phyloP scores from a whole-genome alignment of 257 asterid genomes.

The Misopates orontium region DNA sequence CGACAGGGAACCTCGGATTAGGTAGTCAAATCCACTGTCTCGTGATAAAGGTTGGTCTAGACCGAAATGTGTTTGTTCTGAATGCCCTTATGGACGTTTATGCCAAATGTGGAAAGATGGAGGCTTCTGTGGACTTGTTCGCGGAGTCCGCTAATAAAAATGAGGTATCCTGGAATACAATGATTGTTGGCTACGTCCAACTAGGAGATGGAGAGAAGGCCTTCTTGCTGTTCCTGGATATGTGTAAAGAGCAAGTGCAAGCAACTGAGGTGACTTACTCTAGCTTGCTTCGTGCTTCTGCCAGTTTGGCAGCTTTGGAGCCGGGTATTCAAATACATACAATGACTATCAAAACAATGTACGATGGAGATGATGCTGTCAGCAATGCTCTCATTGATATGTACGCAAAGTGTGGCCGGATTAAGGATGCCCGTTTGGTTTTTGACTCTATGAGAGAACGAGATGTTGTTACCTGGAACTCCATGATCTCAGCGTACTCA shows the following conservation, averaged over 20 bases:
- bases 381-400: conserved; percentile 86
- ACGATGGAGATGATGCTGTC: conserved; percentile 62
- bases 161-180: conserved; percentile 91
- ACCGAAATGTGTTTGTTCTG: conserved; percentile 58
- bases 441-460: conserved; percentile 52
- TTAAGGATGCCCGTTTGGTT: conserved; percentile 65
- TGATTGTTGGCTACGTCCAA: conserved; percentile 80
- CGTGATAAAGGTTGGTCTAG: conserved; percentile 60
- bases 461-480: conserved; percentile 83
- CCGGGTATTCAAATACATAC: conserved; percentile 80
- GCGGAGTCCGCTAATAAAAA: conserved; percentile 48
- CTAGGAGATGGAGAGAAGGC: conserved; percentile 75
- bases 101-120: conserved; percentile 79
- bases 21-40: conserved; percentile 79
- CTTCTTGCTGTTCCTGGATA: conserved; percentile 49
- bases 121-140: conserved; percentile 57
- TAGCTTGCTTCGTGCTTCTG: conserved; percentile 80
- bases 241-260: conserved; percentile 54
- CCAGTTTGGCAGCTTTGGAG: conserved; percentile 76
- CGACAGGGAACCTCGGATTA: conserved; percentile 46
- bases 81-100: conserved; percentile 95
- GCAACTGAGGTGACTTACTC: conserved; percentile 88
- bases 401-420: conserved; percentile 89
- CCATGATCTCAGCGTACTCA: conserved; percentile 85
- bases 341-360: conserved; percentile 56